A percentile compares a stretch with the other conserved stretches of the same genome.
phyloP scores from a whole-genome alignment of 768 basidiomycete species.

The Cantharellus anzutake region DNA sequence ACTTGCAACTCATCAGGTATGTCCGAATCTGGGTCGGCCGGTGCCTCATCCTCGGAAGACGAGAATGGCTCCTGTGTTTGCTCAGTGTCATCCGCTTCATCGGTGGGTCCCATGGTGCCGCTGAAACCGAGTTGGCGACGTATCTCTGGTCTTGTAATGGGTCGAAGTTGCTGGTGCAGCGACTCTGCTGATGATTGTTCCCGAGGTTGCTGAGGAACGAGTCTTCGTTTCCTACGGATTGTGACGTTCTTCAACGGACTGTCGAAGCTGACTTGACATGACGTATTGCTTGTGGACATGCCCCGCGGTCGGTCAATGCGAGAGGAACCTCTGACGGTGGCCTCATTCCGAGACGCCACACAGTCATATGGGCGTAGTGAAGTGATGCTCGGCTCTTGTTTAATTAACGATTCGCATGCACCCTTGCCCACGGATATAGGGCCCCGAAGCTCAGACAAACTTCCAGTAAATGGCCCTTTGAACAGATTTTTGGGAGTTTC shows the following conservation, averaged over 20 bases:
- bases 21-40: constrained; percentile 51
- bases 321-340: neutral
- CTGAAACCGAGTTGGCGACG: constrained; percentile 40
- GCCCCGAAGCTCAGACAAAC: neutral
- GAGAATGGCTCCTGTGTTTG: constrained; percentile 19
- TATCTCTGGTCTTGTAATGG: constrained; percentile 10
- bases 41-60: neutral
- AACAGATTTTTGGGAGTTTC: neutral
- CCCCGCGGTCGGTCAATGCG: neutral
- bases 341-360: constrained; percentile 8
- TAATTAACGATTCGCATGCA: neutral
- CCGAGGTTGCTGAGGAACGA: neutral
- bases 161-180: constrained; percentile 1
- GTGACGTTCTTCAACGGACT: neutral
- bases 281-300: neutral
- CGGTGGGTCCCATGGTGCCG: constrained; percentile 47
- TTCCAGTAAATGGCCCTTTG: neutral
- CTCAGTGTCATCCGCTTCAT: neutral
- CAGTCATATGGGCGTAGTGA: constrained; percentile 35
- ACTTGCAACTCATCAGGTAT: constrained; percentile 61
- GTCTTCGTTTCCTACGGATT: neutral
- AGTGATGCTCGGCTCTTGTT: constrained; percentile 19
- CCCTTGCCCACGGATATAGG: constrained; percentile 16
- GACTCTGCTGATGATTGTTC: neutral
- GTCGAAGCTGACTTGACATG: neutral